Evolutionary conservation across 2,329 filamentous ascomycete species (phyloP).

Genomic region (Aspergillus sp.): DNA sequence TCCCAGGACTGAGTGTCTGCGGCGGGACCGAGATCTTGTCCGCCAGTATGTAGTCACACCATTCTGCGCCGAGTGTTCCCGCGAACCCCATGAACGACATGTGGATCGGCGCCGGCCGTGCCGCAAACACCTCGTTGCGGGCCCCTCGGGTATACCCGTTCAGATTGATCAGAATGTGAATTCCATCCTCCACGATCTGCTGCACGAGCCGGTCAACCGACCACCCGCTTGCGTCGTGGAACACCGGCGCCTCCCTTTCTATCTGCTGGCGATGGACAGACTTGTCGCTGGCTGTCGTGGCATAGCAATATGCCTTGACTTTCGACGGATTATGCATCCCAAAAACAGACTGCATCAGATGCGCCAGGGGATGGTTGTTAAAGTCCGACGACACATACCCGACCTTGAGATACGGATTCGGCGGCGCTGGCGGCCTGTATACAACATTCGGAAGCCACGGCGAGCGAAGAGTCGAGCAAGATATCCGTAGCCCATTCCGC

Average conservation of each 20-base stretch:
- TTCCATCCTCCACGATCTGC: slow-evolving; percentile 77
- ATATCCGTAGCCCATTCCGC: slow-evolving; percentile 86
- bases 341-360: slow-evolving; percentile 98
- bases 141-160: slow-evolving; percentile 96
- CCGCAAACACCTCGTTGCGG: slow-evolving; percentile 95
- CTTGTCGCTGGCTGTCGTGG: slow-evolving; percentile 82
- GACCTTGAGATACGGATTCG: slow-evolving; percentile 73
- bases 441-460: slow-evolving; percentile 77
- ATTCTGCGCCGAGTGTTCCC: slow-evolving; percentile 88
- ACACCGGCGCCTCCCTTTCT: slow-evolving; percentile 82
- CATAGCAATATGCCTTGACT: slow-evolving; percentile 86
- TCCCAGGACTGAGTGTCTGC: slow-evolving; percentile 69
- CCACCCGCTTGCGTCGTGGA: slow-evolving; percentile 82
- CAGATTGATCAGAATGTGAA: slow-evolving; percentile 94
- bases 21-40: slow-evolving; percentile 79
- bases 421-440: slow-evolving; percentile 75
- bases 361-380: slow-evolving; percentile 93
- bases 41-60: slow-evolving; percentile 95
- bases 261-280: slow-evolving; percentile 88
- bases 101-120: slow-evolving; percentile 85
- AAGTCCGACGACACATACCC: slow-evolving; percentile 98
- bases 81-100: slow-evolving; percentile 99
- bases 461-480: slow-evolving; percentile 74
- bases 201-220: slow-evolving; percentile 71
- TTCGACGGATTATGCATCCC: slow-evolving; percentile 68